Conservation (phyloP, 1,284 basidiomycete genomes). For the Fomes fomentarius region DNA sequence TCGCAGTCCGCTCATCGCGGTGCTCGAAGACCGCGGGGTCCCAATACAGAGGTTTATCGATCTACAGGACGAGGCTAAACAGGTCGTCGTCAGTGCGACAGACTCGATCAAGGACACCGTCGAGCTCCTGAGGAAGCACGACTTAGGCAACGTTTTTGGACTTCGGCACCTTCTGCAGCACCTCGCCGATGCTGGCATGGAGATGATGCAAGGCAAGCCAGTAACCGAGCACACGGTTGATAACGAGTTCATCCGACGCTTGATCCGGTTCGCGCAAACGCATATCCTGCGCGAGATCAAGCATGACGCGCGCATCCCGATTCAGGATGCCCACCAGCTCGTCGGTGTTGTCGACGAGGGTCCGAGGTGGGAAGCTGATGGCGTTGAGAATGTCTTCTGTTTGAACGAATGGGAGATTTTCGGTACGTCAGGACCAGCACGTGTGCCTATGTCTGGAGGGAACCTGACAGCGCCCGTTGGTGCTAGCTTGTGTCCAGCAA, state of each 20-base stretch:
- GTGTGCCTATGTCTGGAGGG: no score
- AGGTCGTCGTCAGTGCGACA: slow-evolving; percentile 54
- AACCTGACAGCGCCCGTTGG: no score
- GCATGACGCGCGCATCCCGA: slow-evolving; percentile 67
- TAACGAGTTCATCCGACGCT: slow-evolving; percentile 51
- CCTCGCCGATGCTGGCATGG: slow-evolving; percentile 51
- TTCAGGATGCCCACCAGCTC: slow-evolving; percentile 64
- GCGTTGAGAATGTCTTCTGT: slow-evolving; percentile 52
- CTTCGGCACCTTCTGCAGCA: slow-evolving; percentile 52
- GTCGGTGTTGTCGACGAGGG: slow-evolving; percentile 84
- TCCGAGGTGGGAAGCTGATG: slow-evolving; percentile 53
- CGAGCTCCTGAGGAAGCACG: slow-evolving; percentile 48
- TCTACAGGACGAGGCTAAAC: slow-evolving; percentile 58
- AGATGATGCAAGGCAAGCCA: slow-evolving; percentile 40
- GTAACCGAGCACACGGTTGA: slow-evolving; percentile 20
- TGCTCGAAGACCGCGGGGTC: slow-evolving; percentile 69
- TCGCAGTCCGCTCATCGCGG: slow-evolving; percentile 64
- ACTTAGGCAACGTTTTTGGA: slow-evolving; percentile 56
- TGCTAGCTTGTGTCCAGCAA: slow-evolving; percentile 58
- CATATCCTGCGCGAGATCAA: slow-evolving; percentile 73
- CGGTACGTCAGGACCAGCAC: slow-evolving; percentile 42
- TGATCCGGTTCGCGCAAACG: slow-evolving; percentile 56
- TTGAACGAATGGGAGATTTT: slow-evolving; percentile 61
- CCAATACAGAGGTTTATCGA: slow-evolving; percentile 51
- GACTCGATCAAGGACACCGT: slow-evolving; percentile 51